Evolutionary conservation across 352 stramenopile genomes (phyloP).

Genomic region (Phytophthora europaea): DNA sequence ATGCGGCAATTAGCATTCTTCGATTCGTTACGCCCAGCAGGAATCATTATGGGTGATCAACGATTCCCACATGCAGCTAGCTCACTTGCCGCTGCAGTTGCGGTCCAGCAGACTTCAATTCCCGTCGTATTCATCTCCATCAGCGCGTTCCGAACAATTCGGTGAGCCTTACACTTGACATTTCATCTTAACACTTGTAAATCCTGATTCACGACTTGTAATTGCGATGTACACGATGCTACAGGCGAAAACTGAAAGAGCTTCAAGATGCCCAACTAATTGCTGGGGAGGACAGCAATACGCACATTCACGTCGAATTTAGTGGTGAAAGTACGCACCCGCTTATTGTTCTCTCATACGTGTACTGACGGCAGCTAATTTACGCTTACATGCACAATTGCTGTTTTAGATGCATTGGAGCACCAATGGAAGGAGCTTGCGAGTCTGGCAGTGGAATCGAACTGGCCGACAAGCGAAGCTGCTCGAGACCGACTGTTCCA

Average conservation of each 20-base stretch:
- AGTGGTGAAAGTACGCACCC: constrained; percentile 58
- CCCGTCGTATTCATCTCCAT: constrained; percentile 65
- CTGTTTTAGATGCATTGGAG: constrained; percentile 54
- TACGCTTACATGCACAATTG: not conserved
- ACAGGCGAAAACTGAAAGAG: constrained; percentile 37
- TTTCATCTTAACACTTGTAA: not conserved
- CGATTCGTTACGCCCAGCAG: constrained; percentile 38
- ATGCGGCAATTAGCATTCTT: constrained; percentile 57
- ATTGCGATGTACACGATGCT: not conserved
- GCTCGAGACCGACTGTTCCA: constrained; percentile 69
- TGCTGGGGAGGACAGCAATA: constrained; percentile 18
- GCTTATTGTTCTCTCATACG: not conserved
- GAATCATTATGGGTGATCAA: constrained; percentile 62
- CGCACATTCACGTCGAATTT: constrained; percentile 71
- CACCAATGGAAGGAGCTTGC: constrained; percentile 76
- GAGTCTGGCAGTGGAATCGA: constrained; percentile 50
- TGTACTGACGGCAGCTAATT: not conserved
- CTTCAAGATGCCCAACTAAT: constrained; percentile 23
- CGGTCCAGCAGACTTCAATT: constrained; percentile 40
- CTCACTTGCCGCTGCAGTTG: constrained; percentile 25
- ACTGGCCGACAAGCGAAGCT: constrained; percentile 61
- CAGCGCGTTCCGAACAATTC: constrained; percentile 39
- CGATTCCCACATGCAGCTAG: constrained; percentile 30
- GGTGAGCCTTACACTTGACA: constrained; percentile 19
- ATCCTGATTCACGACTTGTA: not conserved